Percentiles rank a stretch among this genome's conserved stretches.
These are phyloP conservation scores for Glycine soja DNA, from an alignment of 306 rosid species.

Conservation along the genomic window DNA sequence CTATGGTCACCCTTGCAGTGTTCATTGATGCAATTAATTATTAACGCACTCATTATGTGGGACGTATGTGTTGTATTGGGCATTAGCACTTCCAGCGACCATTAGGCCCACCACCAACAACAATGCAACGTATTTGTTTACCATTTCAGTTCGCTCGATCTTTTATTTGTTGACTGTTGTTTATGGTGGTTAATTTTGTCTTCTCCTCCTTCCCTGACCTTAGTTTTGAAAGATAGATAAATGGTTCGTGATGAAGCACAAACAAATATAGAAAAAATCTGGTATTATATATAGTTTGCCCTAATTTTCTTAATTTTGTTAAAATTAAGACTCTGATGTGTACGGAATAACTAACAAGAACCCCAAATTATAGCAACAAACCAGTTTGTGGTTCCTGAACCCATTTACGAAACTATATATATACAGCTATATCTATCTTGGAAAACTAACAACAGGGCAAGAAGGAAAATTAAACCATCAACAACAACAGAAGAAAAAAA, in stretches of 20 bases:
- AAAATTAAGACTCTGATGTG: no score
- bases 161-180: background rate
- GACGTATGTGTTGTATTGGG: background rate
- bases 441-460: no score
- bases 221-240: background rate
- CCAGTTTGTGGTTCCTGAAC: no score
- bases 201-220: background rate
- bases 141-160: background rate
- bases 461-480: no score
- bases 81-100: background rate
- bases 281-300: no score
- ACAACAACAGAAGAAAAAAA: no score
- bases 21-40: background rate
- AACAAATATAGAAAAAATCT: no score
- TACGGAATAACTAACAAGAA: no score
- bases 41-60: no score
- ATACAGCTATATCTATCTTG: no score
- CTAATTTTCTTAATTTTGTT: background rate
- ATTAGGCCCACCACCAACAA: conserved; percentile 10
- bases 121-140: conserved; percentile 12
- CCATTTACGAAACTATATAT: no score
- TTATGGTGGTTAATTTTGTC: background rate
- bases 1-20: background rate
- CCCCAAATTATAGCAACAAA: no score
- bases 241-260: background rate